phyloP scores from a whole-genome alignment of 228 moss, liverwort and hornwort genomes.

The Sphagnum fallax region DNA sequence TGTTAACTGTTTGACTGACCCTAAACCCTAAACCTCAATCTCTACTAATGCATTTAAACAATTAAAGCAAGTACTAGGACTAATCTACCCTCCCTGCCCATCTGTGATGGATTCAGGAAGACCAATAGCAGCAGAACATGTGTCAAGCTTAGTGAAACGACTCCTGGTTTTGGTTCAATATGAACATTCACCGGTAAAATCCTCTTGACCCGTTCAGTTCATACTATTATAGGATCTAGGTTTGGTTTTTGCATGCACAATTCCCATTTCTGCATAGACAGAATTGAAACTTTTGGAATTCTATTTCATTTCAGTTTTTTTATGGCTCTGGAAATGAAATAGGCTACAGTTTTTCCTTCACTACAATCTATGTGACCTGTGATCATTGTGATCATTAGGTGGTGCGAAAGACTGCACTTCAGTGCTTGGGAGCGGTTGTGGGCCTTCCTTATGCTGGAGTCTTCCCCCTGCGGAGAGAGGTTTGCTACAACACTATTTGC shows the following conservation, averaged over 20 bases:
- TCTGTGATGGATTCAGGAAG: conserved; percentile 35
- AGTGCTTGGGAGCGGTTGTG: conserved; percentile 66
- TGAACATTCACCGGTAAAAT: conserved; percentile 50
- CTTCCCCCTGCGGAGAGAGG: conserved; percentile 64
- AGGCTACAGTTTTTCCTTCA: too few species aligned
- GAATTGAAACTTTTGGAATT: too few species aligned
- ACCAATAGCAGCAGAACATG: conserved; percentile 47
- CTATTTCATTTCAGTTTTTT: too few species aligned
- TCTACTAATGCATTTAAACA: not conserved
- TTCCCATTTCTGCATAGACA: too few species aligned
- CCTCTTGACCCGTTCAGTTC: not conserved
- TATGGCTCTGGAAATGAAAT: too few species aligned
- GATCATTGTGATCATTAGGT: conserved; percentile 18
- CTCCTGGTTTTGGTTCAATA: conserved; percentile 47
- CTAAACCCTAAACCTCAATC: not conserved
- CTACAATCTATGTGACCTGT: too few species aligned
- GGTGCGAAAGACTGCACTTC: conserved; percentile 70
- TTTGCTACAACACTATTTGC: conserved; percentile 9
- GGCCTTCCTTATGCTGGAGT: conserved; percentile 66
- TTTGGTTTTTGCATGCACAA: too few species aligned
- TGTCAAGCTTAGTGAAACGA: conserved; percentile 57
- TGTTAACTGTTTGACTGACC: not conserved
- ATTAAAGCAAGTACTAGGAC: not conserved
- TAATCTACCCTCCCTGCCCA: not conserved
- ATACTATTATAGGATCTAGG: too few species aligned